Base-by-base conservation (phyloP, 2,329 filamentous ascomycete species). In the Aspergillus sp. region DNA sequence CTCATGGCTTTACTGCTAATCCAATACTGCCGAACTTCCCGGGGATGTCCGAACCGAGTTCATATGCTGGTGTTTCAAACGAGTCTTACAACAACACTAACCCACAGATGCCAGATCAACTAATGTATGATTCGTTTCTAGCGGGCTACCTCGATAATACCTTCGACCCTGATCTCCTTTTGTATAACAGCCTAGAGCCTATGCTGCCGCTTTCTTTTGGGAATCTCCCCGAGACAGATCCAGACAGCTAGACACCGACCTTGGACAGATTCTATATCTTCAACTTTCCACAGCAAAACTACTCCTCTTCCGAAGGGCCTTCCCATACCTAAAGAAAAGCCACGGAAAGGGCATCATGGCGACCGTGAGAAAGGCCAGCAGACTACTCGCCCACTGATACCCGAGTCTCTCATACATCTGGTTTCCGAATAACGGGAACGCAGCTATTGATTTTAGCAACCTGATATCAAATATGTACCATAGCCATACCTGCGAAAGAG, bases 351-450 rank as follows among this genome's bases (percentile, higher is more conserved):
- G 73, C 33, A 69, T 62, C 69, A 75, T 73, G 11, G 63, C 60
- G 15, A 75, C 50, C 5, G 70, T 71, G 15, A 77, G 58, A 58
- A 75, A 73, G 5, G 66, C 74, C 9, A 76, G 61, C 1, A 76
- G 57, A 6, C 66, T 65, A 8, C 72, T 73, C 3, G 73, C 74
- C 74, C 74, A 77, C 37, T 74, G 70, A 41, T 70, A 72, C 3
- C 70, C 70, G 5, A 76, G 65, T 41, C 63, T 65, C 7, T 74
- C 59, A 49, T 76, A 77, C 74, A 77, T 55, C 5, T 40, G 56
- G 17, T 83, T 79, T 6, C 87, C 87, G 68, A 91, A 91, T 2
- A 91, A 75, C 9, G 89, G 88, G 64, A 91, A 91, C 2, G 83
- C 84, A 56, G 89, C 90, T 56, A 11, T 13, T 4, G 0, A 33